Base-by-base conservation (phyloP, 208 protist species). In the Acanthamoeba lenticulata region DNA sequence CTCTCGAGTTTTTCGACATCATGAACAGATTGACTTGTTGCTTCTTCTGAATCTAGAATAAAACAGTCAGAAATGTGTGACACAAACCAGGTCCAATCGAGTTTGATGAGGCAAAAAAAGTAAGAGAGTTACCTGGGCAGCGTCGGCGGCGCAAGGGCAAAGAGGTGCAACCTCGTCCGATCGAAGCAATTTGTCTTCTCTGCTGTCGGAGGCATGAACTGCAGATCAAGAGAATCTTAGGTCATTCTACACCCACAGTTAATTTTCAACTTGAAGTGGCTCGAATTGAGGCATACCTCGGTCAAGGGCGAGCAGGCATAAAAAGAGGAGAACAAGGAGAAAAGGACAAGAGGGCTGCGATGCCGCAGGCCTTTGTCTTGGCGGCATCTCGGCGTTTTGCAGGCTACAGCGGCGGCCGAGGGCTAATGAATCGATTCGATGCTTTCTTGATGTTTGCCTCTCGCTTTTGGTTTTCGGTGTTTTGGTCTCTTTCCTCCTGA, bases 101-200 rank as follows among this genome's bases (percentile, higher is more conserved):
- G 1, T 6, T 21, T 5, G 49, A 57, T 24, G 49, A 2, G 24
- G 49, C 15, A 38, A 1, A 1, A 38, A 72, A 4, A 38, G 1
- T 1, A 0, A n/a, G 3, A 13, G 21, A 72, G 74, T 34, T n/a
- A 52, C 29, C 27, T 52, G 24, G n/a, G 6, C 74, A 29, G 36
- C 6, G 36, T 13, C 24, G 27, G 0, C 17, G 40, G 29, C 36
- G 49, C 42, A 83, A 34, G 19, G 69, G 69, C 21, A 40, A 83
- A 7, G 74, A 5, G 15, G 74, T 32, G 36, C 4, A 2, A 13
- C 9, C 62, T 27, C 1, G 32, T 15, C 32, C 19, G 74, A 83
- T 83, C 74, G 74, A n/a, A 83, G 74, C 17, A 83, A 21, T 15
- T 55, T 52, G 29, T 83, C 42, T 34, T 83, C 74, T 83, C 74